Percentiles rank a stretch among this genome's conserved stretches.
These are phyloP conservation scores for Pestalotiopsis sp. DNA, from an alignment of 2,329 filamentous ascomycete genomes.

Conservation along the genomic window DNA sequence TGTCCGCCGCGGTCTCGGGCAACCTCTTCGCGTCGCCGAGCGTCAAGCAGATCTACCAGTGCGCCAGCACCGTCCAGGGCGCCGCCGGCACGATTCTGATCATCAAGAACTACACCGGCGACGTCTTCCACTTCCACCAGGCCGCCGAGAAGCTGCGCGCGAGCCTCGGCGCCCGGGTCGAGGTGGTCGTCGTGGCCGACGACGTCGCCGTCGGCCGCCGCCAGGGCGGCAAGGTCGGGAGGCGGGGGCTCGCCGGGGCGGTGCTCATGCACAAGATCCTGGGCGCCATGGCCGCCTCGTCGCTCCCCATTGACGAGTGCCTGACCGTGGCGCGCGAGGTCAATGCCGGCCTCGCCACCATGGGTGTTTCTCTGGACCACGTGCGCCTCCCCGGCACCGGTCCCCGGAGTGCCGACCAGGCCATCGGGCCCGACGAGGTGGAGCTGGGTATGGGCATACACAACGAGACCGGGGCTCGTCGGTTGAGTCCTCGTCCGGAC, in stretches of 20 bases:
- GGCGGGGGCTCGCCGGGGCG: background rate
- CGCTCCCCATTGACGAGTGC: background rate
- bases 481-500: background rate
- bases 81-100: slow-evolving; percentile 6
- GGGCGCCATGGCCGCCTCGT: background rate
- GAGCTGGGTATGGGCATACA: background rate
- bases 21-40: slow-evolving; percentile 28
- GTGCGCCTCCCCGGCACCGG: background rate
- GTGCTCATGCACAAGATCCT: background rate
- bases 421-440: background rate
- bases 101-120: slow-evolving; percentile 25
- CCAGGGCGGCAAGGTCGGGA: background rate
- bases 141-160: slow-evolving; percentile 21
- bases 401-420: background rate
- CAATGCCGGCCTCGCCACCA: background rate
- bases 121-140: slow-evolving; percentile 23
- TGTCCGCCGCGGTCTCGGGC: slow-evolving; percentile 24
- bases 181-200: slow-evolving; percentile 23
- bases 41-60: slow-evolving; percentile 21
- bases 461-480: background rate
- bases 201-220: slow-evolving; percentile 19
- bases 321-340: background rate
- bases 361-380: background rate
- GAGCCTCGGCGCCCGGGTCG: slow-evolving; percentile 16
- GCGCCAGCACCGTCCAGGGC: slow-evolving; percentile 9